Conservation (phyloP, 2,329 filamentous ascomycete species). For the Periconia digitata region DNA sequence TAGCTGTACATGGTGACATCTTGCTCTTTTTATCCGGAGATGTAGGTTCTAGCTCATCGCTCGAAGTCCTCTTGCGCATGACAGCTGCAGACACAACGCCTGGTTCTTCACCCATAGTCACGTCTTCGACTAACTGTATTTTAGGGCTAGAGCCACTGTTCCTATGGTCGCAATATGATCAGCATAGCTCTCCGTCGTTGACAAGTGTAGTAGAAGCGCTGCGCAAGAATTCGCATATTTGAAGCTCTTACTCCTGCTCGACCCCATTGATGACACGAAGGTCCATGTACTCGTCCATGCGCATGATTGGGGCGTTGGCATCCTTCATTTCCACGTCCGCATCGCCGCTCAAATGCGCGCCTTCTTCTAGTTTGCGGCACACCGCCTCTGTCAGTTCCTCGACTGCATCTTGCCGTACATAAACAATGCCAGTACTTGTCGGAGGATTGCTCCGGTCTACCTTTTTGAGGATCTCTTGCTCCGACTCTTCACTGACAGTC, state of each 20-base stretch:
- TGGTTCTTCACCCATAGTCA: not conserved
- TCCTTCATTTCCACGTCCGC: conserved; percentile 14
- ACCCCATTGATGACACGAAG: conserved; percentile 30
- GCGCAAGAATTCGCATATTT: not conserved
- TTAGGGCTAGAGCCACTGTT: not conserved
- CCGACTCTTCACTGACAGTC: conserved; percentile 67
- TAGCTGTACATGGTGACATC: not conserved
- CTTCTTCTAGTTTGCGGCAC: conserved; percentile 16
- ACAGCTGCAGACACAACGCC: not conserved
- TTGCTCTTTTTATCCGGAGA: not conserved
- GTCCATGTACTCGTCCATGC: conserved; percentile 11
- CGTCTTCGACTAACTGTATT: not conserved
- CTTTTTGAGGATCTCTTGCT: conserved; percentile 67
- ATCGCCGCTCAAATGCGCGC: not conserved
- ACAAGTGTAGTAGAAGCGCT: not conserved
- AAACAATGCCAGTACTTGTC: conserved; percentile 68
- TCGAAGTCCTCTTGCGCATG: not conserved
- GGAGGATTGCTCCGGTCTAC: conserved; percentile 58
- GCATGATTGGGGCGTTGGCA: not conserved
- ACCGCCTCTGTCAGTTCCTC: conserved; percentile 61
- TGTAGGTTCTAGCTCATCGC: not conserved
- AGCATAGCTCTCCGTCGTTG: conserved; percentile 3
- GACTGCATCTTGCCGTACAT: conserved; percentile 70
- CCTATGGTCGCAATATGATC: conserved; percentile 2
- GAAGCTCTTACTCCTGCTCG: conserved; percentile 24